These are phyloP conservation scores for Sclerotinia trifoliorum DNA, from an alignment of 2,329 filamentous ascomycete genomes.

Conservation along the genomic window DNA sequence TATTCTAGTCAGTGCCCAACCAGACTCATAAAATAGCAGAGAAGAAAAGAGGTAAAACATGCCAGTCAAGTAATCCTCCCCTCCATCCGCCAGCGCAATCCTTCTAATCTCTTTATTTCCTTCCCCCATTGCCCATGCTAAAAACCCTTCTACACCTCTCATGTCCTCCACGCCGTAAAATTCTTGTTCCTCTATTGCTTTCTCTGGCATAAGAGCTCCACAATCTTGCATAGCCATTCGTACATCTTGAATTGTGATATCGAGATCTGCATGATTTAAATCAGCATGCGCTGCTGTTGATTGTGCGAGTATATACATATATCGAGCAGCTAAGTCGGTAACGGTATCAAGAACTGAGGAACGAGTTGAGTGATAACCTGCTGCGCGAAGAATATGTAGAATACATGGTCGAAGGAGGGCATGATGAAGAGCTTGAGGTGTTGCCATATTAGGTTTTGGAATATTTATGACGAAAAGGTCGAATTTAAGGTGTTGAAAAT, in stretches of 20 bases:
- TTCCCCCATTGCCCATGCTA: conserved; percentile 74
- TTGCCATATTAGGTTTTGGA: conserved; percentile 38
- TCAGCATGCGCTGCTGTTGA: conserved; percentile 69
- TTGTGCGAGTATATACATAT: conserved; percentile 72
- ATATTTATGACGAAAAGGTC: conserved; percentile 23
- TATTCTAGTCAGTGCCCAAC: conserved; percentile 29
- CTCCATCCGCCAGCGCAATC: conserved; percentile 65
- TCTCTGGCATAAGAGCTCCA: conserved; percentile 70
- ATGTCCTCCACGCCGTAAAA: conserved; percentile 71
- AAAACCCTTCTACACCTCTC: conserved; percentile 73
- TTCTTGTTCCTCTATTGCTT: conserved; percentile 62
- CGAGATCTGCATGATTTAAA: conserved; percentile 59
- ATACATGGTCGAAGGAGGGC: conserved; percentile 82
- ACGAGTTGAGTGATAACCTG: conserved; percentile 81
- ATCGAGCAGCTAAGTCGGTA: conserved; percentile 82
- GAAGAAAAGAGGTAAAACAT: conserved; percentile 1
- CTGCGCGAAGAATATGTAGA: conserved; percentile 86
- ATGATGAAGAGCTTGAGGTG: conserved; percentile 59
- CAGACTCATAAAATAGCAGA: conserved; percentile 2
- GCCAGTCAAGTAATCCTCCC: conserved; percentile 70
- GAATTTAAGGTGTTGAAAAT: conserved; percentile 28
- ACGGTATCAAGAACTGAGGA: conserved; percentile 82
- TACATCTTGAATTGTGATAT: conserved; percentile 71
- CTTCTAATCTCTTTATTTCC: conserved; percentile 77
- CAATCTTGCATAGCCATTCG: conserved; percentile 81